Evolutionary conservation across 75 land plant genomes (phyloP).

Genomic region (Ceratopteris richardii): DNA sequence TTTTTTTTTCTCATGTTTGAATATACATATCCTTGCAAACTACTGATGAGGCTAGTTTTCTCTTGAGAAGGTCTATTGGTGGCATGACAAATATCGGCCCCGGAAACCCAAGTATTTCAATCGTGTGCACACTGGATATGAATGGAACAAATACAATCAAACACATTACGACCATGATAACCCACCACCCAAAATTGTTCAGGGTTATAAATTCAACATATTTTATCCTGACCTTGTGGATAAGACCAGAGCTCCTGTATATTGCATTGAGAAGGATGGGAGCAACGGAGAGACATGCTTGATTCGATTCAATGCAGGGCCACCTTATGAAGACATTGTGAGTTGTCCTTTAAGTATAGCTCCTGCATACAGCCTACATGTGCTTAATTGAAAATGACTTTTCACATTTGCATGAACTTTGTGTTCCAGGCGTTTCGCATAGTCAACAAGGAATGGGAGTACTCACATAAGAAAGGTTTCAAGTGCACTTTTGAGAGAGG

Average conservation of each 20-base stretch:
- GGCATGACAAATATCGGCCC: constrained; percentile 99
- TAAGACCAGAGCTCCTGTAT: constrained; percentile 78
- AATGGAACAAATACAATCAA: constrained; percentile 99
- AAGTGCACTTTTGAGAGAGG: constrained; percentile 99
- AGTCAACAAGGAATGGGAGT: constrained; percentile 99
- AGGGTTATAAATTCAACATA: constrained; percentile 97
- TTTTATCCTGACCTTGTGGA: constrained; percentile 98
- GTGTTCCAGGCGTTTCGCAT: constrained; percentile 72
- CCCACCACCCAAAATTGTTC: constrained; percentile 99
- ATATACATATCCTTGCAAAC: no score
- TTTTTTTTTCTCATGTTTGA: no score
- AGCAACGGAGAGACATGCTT: constrained; percentile 80
- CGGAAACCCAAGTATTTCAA: constrained; percentile 98
- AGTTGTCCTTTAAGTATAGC: constrained; percentile 1
- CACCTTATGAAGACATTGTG: constrained; percentile 98
- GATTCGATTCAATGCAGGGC: constrained; percentile 97
- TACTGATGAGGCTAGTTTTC: not conserved
- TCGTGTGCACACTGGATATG: constrained; percentile 97
- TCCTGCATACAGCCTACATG: no score
- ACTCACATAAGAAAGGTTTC: constrained; percentile 97
- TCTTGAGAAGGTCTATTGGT: constrained; percentile 81
- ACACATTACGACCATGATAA: constrained; percentile 99
- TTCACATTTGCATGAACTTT: not conserved
- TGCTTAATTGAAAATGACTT: no score
- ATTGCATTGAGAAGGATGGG: constrained; percentile 88